phyloP scores from a whole-genome alignment of 2,329 filamentous ascomycete genomes.

The Xylaria sp. region DNA sequence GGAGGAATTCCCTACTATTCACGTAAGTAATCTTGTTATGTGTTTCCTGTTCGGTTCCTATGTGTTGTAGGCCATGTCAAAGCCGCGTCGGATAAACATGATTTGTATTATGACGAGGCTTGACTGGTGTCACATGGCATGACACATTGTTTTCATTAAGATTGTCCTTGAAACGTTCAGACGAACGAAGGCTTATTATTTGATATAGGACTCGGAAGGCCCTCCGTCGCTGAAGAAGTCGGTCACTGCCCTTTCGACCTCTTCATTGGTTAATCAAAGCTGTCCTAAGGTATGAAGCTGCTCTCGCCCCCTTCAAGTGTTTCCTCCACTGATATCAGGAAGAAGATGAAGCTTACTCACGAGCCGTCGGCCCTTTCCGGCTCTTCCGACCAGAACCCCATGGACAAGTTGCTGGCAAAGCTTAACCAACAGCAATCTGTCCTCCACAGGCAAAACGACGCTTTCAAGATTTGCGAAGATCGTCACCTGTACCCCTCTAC shows the following conservation, averaged over 20 bases:
- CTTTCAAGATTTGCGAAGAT: slow-evolving; percentile 48
- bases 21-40: slow-evolving; percentile 38
- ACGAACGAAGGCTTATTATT: slow-evolving; percentile 5
- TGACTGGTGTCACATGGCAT: neutral
- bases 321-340: slow-evolving; percentile 32
- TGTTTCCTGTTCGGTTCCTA: slow-evolving; percentile 31
- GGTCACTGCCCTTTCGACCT: slow-evolving; percentile 53
- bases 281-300: slow-evolving; percentile 51
- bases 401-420: slow-evolving; percentile 75
- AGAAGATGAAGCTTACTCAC: slow-evolving; percentile 54
- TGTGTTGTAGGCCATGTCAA: slow-evolving; percentile 38
- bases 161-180: neutral
- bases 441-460: slow-evolving; percentile 62
- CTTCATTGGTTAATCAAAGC: slow-evolving; percentile 59
- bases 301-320: neutral
- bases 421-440: slow-evolving; percentile 70
- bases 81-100: neutral
- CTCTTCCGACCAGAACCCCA: slow-evolving; percentile 50
- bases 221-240: slow-evolving; percentile 43
- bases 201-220: slow-evolving; percentile 29
- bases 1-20: slow-evolving; percentile 37
- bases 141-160: neutral
- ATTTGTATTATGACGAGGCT: neutral
- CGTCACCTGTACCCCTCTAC: slow-evolving; percentile 38
- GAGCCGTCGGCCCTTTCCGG: slow-evolving; percentile 39